Base-by-base conservation (phyloP, 2,329 filamentous ascomycete species). In the Xylariomycetidae sp. region DNA sequence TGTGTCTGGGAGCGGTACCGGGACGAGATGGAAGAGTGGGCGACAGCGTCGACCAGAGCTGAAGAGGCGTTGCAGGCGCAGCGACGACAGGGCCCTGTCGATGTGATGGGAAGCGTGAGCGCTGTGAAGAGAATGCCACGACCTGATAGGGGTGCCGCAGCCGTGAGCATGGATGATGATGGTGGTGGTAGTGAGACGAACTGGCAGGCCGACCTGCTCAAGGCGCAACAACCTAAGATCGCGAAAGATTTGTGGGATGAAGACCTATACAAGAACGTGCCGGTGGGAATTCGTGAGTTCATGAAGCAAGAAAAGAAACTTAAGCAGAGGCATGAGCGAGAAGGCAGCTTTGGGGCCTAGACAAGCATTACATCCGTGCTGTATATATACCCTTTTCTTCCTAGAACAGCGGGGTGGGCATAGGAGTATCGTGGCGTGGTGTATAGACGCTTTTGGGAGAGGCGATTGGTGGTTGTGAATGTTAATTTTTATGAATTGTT, bases 221-320 rank as follows among this genome's bases (percentile, higher is more conserved):
- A 67, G 17, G 56, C 53, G 16, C 44, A 58, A 27, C 50, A 56
- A 44, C 51, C 51, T 27, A 66, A 61, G 50, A 64, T 67, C 33
- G 59, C 62, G 3, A 73, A 69, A 45, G 71, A 80, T 40, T 57
- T 72, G 30, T 76, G 69, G 68, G 69, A 77, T 34, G 79, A 80
- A 3, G 80, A 86, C 31, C 56, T 94, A 22, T 94, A 94, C 51
- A 75, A 77, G 31, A 78, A 77, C 46, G 80, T 98, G 33, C 90
- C 92, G 0, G 85, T 97, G 8, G 92, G 90, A 0, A 96, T 98
- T 45, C 72, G 87, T 41, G 90, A 95, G 59, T 98, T 98, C 53
- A 97, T 98, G 90, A 88, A 84, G 67, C 88, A 83, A 40, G 92
- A 98, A 67, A 97, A 97, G 73, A 82, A 70, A 58, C 61, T 98